Base-by-base conservation (phyloP, 768 basidiomycete genomes). In the Strobilomyces echinocephalus region DNA sequence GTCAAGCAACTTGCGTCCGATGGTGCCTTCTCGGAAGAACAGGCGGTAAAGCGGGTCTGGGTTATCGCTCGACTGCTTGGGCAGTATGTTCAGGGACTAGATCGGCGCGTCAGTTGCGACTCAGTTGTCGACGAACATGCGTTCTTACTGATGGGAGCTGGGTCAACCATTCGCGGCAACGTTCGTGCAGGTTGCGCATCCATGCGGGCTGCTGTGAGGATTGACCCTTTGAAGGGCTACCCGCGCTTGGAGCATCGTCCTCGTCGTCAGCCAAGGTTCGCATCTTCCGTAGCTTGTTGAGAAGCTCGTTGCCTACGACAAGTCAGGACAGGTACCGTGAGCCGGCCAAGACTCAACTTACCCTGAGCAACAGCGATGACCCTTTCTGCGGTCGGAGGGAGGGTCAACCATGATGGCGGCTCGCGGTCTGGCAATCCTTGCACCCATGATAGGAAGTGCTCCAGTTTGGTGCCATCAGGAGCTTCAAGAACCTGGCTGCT, bases 341-440 rank as follows among this genome's bases (percentile, higher is more conserved):
- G 18, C 41, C 8, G 47, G 8, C 41, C 9, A 35, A 28, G 45
- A 39, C 36, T 16, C 12, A 50, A 46, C 75, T 58, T 63, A 92
- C 95, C 95, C 80, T 95, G 91, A 2, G 87, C 87, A 42, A 90
- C 70, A 11, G 95, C 94, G 60, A 98, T 95, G 40, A 97, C 85
- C 33, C 86, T 83, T 65, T 97, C 95, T 36, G 95, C 94, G 20
- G 90, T 88, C 0, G 89, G 87, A 14, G 95, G 95, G 16, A 99
- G 79, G 64, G 91, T 90, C 44, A 98, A 77, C 95, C 95, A 97
- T 33, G 90, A 84, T 1, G 94, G 94, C 2, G 94, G 94, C 66
- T 97, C 93, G 33, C 89, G 84, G 62, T 97, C 95, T 0, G 97
- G 95, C 28, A 99, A 72, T 21, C 79, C 78, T 63, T 87, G 83